phyloP scores from a whole-genome alignment of 2,329 filamentous ascomycete genomes.

The Monosporascus ibericus region DNA sequence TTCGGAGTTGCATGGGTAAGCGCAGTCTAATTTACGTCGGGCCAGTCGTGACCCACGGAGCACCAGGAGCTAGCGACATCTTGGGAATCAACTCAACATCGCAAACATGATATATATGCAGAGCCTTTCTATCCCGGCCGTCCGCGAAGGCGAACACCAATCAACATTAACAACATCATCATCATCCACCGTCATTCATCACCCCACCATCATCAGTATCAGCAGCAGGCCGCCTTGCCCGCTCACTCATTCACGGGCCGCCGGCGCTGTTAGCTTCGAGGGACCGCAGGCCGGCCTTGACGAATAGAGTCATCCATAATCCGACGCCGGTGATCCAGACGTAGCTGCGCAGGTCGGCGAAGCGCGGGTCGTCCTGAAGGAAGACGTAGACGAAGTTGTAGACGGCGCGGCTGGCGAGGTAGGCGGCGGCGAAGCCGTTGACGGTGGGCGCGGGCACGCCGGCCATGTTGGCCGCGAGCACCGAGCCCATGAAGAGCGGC shows the following conservation, averaged over 20 bases:
- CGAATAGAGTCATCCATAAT: conserved; percentile 30
- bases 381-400: conserved; percentile 39
- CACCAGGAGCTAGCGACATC: too few species aligned
- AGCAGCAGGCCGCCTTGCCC: neutral
- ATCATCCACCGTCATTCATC: too few species aligned
- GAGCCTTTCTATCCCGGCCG: too few species aligned
- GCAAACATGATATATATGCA: too few species aligned
- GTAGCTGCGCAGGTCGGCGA: conserved; percentile 31
- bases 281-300: conserved; percentile 32
- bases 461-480: conserved; percentile 41
- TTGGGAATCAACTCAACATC: too few species aligned
- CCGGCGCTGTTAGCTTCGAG: conserved; percentile 1
- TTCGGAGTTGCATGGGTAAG: too few species aligned
- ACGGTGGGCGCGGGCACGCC: conserved; percentile 30
- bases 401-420: conserved; percentile 31
- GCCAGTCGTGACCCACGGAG: too few species aligned
- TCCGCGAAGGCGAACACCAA: too few species aligned
- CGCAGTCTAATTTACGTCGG: too few species aligned
- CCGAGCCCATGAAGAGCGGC: conserved; percentile 17
- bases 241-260: conserved; percentile 1
- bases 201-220: too few species aligned
- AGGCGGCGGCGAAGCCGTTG: conserved; percentile 34
- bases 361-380: conserved; percentile 33
- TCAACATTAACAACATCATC: too few species aligned
- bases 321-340: conserved; percentile 31